These are phyloP conservation scores for Hirschfeldia incana DNA, from an alignment of 345 rosid species.

Conservation along the genomic window DNA sequence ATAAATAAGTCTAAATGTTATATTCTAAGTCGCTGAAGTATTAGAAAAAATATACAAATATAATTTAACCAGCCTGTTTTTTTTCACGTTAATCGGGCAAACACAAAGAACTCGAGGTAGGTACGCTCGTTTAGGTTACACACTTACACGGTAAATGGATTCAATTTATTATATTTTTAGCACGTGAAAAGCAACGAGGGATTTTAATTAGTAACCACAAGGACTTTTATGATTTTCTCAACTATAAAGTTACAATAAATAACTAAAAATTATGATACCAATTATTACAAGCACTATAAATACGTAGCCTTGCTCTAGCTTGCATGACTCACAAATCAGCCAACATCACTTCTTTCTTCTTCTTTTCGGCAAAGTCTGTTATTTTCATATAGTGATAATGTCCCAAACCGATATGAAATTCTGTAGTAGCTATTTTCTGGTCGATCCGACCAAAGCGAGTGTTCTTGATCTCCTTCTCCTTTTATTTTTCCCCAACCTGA, in stretches of 20 bases:
- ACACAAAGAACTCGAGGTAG: not conserved
- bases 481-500: slow-evolving; percentile 35
- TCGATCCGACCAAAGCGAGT: slow-evolving; percentile 50
- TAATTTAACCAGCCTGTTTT: not conserved
- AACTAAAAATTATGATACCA: not conserved
- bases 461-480: slow-evolving; percentile 42
- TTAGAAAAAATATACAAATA: not conserved
- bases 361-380: not conserved
- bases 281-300: not conserved
- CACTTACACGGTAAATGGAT: not conserved
- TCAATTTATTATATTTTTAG: not conserved
- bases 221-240: not conserved
- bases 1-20: not conserved
- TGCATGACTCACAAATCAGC: slow-evolving; percentile 35
- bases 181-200: not conserved
- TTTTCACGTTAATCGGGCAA: not conserved
- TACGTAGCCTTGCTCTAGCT: not conserved
- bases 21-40: not conserved
- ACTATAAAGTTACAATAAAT: not conserved
- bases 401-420: slow-evolving; percentile 27
- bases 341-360: slow-evolving; percentile 18
- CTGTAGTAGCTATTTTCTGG: slow-evolving; percentile 31
- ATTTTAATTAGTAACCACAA: not conserved
- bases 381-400: slow-evolving; percentile 19
- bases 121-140: not conserved